Percentiles rank a stretch among this genome's conserved stretches.
Evolutionary conservation across 768 basidiomycete genomes (phyloP).

Genomic region (Lentinula aciculospora): DNA sequence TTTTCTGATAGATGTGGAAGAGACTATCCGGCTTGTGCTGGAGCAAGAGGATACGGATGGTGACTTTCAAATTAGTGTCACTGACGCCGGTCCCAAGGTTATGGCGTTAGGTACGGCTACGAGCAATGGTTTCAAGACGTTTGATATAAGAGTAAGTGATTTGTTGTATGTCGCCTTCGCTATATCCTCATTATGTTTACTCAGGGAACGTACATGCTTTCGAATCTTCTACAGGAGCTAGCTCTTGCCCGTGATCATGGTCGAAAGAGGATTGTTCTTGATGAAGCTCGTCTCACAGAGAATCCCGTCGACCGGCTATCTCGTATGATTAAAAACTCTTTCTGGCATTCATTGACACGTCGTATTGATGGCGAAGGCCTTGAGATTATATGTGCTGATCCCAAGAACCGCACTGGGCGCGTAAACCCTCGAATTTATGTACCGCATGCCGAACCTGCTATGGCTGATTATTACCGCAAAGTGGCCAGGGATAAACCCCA

Average conservation of each 20-base stretch:
- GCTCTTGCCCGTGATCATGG: conserved; percentile 94
- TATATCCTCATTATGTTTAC: background rate
- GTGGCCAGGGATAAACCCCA: conserved; percentile 92
- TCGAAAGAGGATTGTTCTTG: conserved; percentile 95
- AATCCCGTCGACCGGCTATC: conserved; percentile 96
- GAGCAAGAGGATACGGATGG: conserved; percentile 98
- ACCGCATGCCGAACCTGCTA: conserved; percentile 86
- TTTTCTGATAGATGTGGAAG: conserved; percentile 96
- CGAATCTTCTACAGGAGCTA: conserved; percentile 97
- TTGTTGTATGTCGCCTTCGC: background rate
- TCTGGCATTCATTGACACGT: conserved; percentile 96
- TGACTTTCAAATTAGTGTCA: conserved; percentile 94
- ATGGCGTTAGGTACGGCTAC: conserved; percentile 95
- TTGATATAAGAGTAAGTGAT: conserved; percentile 82
- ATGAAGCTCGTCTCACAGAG: conserved; percentile 95
- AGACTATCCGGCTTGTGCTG: conserved; percentile 92
- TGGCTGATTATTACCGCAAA: conserved; percentile 92
- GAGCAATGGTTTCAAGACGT: conserved; percentile 96
- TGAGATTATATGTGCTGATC: conserved; percentile 96
- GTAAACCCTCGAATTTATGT: conserved; percentile 93
- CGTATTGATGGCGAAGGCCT: conserved; percentile 96
- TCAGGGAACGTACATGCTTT: conserved; percentile 98
- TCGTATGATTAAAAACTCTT: conserved; percentile 96
- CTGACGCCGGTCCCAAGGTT: conserved; percentile 94
- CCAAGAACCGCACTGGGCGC: conserved; percentile 92